Conservation (phyloP, 2,329 filamentous ascomycete genomes). For the Pestalotiopsis sp. region DNA sequence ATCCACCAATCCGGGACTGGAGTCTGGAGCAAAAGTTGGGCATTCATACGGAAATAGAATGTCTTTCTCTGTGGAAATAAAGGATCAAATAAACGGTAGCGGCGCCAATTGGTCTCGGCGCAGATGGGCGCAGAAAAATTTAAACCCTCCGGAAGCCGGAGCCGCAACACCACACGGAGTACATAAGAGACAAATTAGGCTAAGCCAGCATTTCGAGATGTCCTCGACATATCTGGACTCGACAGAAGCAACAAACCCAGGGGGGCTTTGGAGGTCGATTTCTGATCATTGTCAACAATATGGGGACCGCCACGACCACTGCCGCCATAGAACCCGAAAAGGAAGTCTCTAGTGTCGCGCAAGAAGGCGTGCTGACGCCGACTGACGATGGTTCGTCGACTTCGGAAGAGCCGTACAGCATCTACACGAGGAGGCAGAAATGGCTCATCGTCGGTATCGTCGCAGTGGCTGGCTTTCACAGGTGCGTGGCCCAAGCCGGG, state of each 20-base stretch:
- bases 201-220: neutral
- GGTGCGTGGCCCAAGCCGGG: neutral
- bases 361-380: neutral
- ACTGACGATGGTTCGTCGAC: neutral
- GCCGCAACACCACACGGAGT: neutral
- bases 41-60: neutral
- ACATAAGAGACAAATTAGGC: neutral
- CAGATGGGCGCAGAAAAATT: neutral
- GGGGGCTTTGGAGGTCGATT: neutral
- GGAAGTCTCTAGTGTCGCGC: neutral
- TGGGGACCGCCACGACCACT: neutral
- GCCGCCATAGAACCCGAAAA: neutral
- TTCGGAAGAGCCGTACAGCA: slow-evolving; percentile 21
- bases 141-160: slow-evolving; percentile 4
- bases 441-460: slow-evolving; percentile 30
- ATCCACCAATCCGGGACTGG: neutral
- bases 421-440: slow-evolving; percentile 29
- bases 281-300: neutral
- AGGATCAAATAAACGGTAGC: neutral
- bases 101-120: neutral
- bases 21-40: neutral
- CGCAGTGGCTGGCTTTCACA: slow-evolving; percentile 26
- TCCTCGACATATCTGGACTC: neutral
- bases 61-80: neutral
- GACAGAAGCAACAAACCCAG: neutral